phyloP scores from a whole-genome alignment of 441 rosid genomes.

The Syzygium malaccense region DNA sequence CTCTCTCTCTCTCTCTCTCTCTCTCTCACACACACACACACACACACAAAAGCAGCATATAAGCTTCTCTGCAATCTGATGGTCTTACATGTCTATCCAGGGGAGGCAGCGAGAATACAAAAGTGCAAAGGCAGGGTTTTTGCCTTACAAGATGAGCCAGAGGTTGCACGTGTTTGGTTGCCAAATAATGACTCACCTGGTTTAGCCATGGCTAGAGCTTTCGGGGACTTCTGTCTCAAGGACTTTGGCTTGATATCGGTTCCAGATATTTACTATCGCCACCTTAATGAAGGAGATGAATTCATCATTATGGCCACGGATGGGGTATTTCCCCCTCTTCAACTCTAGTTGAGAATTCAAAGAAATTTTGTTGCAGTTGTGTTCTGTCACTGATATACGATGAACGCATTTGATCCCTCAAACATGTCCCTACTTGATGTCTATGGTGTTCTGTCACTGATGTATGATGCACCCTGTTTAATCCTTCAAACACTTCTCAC shows the following conservation, averaged over 20 bases:
- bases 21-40: background rate
- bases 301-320: conserved; percentile 66
- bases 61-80: background rate
- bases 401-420: background rate
- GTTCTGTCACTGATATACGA: background rate
- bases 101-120: conserved; percentile 68
- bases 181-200: conserved; percentile 74
- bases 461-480: background rate
- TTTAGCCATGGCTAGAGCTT: conserved; percentile 76
- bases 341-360: background rate
- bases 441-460: background rate
- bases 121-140: conserved; percentile 74
- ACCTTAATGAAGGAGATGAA: conserved; percentile 46
- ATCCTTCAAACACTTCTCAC: background rate
- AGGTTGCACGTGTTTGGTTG: conserved; percentile 82
- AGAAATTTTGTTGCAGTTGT: background rate
- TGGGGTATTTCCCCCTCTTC: conserved; percentile 39
- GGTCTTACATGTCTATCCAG: conserved; percentile 16
- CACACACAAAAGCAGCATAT: background rate
- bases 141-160: conserved; percentile 76
- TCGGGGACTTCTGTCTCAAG: conserved; percentile 80
- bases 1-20: background rate
- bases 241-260: conserved; percentile 68
- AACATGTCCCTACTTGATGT: background rate
- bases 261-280: conserved; percentile 50